phyloP scores from a whole-genome alignment of 2,329 filamentous ascomycete species.

The Epichloe sp. region DNA sequence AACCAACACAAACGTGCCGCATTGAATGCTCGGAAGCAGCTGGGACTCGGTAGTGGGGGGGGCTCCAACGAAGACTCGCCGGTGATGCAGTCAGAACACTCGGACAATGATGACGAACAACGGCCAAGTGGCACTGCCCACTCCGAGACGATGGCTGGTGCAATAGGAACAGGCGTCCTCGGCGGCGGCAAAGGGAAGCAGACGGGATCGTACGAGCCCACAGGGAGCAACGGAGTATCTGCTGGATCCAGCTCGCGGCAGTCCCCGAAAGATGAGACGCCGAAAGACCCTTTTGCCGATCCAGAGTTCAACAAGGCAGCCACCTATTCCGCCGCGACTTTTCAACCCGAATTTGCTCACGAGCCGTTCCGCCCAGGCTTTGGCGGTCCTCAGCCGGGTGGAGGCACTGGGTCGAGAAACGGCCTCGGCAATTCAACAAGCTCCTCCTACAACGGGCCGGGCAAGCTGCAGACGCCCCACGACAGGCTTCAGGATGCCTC shows the following conservation, averaged over 20 bases:
- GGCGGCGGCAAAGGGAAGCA: slow-evolving; percentile 22
- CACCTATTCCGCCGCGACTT: slow-evolving; percentile 8
- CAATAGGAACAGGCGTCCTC: not conserved
- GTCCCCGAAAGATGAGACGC: slow-evolving; percentile 12
- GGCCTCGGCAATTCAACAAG: slow-evolving; percentile 8
- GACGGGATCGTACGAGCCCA: slow-evolving; percentile 15
- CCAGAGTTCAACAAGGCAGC: slow-evolving; percentile 8
- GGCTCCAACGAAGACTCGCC: slow-evolving; percentile 15
- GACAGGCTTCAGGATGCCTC: slow-evolving; percentile 14
- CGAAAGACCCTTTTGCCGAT: slow-evolving; percentile 24
- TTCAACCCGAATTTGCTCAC: slow-evolving; percentile 14
- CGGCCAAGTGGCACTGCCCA: not conserved
- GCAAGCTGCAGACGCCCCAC: slow-evolving; percentile 9
- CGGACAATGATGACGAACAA: slow-evolving; percentile 8
- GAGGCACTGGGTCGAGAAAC: not conserved
- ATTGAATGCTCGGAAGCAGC: slow-evolving; percentile 45
- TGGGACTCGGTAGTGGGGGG: slow-evolving; percentile 23
- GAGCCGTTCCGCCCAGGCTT: slow-evolving; percentile 29
- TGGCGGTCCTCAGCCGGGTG: slow-evolving; percentile 5
- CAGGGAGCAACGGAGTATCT: slow-evolving; percentile 8
- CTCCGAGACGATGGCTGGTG: not conserved
- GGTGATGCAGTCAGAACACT: slow-evolving; percentile 16
- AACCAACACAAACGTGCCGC: slow-evolving; percentile 77
- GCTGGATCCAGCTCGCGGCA: slow-evolving; percentile 14
- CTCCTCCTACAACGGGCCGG: slow-evolving; percentile 8